A percentile compares a stretch with the other conserved stretches of the same genome.
phyloP scores from a whole-genome alignment of 441 rosid genomes.

The Sinapis alba region DNA sequence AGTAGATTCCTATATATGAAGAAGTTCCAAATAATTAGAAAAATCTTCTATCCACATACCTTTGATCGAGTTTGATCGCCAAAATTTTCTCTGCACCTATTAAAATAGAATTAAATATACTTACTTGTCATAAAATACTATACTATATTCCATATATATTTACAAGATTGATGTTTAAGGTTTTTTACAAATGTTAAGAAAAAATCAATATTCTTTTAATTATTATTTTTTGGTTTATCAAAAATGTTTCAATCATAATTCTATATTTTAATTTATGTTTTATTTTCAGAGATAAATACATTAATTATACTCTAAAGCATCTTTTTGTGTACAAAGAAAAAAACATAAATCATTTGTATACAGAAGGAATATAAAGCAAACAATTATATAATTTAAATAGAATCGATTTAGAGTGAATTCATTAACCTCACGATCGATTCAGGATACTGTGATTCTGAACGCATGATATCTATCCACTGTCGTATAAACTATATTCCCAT shows the following conservation, averaged over 20 bases:
- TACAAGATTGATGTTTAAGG: no score
- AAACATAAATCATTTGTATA: no score
- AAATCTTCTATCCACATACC: not conserved
- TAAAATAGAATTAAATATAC: not conserved
- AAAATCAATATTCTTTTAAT: no score
- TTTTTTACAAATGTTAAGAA: no score
- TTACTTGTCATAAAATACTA: not conserved
- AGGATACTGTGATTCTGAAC: not conserved
- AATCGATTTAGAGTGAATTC: not conserved
- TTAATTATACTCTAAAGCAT: no score
- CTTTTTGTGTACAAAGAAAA: no score
- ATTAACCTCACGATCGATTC: conserved; percentile 10
- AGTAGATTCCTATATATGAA: not conserved
- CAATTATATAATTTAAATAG: not conserved
- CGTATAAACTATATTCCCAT: conserved; percentile 12
- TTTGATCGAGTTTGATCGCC: conserved; percentile 15
- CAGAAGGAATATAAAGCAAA: not conserved
- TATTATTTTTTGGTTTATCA: no score
- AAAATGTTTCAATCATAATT: no score
- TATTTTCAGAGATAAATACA: no score
- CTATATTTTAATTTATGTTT: no score
- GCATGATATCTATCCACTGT: not conserved
- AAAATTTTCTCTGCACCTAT: not conserved
- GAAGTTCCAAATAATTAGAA: not conserved
- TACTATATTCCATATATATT: no score